Evolutionary conservation across 352 stramenopile species (phyloP), one percentile per base, ranked within the genome.

Genomic region (Pythium insidiosum): DNA sequence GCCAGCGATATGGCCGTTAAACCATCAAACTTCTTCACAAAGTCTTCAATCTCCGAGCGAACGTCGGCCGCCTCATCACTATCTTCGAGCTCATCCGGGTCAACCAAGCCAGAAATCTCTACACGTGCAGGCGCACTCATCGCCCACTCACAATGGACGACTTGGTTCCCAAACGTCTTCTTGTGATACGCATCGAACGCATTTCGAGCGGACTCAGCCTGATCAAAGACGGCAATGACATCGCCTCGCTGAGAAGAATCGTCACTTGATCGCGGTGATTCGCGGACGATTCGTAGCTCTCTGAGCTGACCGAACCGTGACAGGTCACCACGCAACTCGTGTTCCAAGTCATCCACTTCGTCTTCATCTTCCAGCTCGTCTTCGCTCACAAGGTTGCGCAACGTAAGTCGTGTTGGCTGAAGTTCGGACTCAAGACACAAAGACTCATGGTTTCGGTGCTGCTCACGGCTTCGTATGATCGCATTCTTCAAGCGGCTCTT

Each of bases 51-150:
- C 44, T 88, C 68, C 4, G 52, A 47, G 13, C 52, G 35, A 4
- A 84, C 30, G 12, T 84, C 73, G 0, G 63, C 43, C 4, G 52
- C 61, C 25, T 88, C 73, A 39, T 86, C 73, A 0, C 65, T 53
- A 34, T 84, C 62, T 39, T 70, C 57, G 4, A 84, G 26, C 4
- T 88, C 70, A 18, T 73, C 59, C 1, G 46, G 25, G 5, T 61
- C 53, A 7, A 83, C 23, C n/a, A 87, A 52, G 4, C 56, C 56
- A n/a, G n/a, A n/a, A n/a, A n/a, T n/a, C n/a, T n/a, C n/a, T n/a
- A n/a, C n/a, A n/a, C n/a, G n/a, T n/a, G n/a, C n/a, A n/a, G n/a
- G n/a, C n/a, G n/a, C n/a, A n/a, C n/a, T n/a, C n/a, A n/a, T n/a
- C n/a, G n/a, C n/a, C 53, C 47, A 61, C 19, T 18, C 11, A 26